Percentiles rank a stretch among this genome's conserved stretches.
Evolutionary conservation across 139 green algal genomes (phyloP).

Genomic region (Micractinium conductrix): DNA sequence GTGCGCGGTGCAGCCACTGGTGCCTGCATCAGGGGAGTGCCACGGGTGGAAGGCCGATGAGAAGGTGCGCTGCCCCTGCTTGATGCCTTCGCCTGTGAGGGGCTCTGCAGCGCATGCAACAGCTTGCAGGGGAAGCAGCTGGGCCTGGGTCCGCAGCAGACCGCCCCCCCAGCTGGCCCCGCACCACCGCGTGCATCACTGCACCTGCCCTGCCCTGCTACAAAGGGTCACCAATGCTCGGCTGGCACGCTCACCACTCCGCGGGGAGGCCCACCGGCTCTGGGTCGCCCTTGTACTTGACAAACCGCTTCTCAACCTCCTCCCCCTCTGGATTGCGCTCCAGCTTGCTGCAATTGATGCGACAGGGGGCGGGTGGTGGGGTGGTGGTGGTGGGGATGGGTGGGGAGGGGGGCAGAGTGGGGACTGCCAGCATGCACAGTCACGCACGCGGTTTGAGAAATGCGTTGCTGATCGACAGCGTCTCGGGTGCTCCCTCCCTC

Average conservation of each 20-base stretch:
- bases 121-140: too few relatives aligned
- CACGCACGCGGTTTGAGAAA: not conserved
- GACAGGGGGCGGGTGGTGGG: not conserved
- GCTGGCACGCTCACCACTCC: too few relatives aligned
- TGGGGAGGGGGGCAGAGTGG: not conserved
- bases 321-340: constrained; percentile 34
- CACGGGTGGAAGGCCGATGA: too few relatives aligned
- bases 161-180: too few relatives aligned
- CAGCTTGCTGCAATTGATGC: constrained; percentile 23
- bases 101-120: too few relatives aligned
- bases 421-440: not conserved
- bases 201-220: too few relatives aligned
- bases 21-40: constrained; percentile 13
- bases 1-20: constrained; percentile 45
- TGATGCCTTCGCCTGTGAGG: too few relatives aligned
- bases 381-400: not conserved
- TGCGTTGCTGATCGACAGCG: not conserved
- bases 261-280: constrained; percentile 9
- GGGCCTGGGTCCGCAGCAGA: too few relatives aligned
- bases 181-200: too few relatives aligned
- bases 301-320: constrained; percentile 34
- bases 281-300: constrained; percentile 22
- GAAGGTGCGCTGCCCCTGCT: too few relatives aligned
- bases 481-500: not conserved
- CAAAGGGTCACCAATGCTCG: too few relatives aligned